Evolutionary conservation across 2,329 filamentous ascomycete genomes (phyloP).

Genomic region (Fragosphaeria purpurea): DNA sequence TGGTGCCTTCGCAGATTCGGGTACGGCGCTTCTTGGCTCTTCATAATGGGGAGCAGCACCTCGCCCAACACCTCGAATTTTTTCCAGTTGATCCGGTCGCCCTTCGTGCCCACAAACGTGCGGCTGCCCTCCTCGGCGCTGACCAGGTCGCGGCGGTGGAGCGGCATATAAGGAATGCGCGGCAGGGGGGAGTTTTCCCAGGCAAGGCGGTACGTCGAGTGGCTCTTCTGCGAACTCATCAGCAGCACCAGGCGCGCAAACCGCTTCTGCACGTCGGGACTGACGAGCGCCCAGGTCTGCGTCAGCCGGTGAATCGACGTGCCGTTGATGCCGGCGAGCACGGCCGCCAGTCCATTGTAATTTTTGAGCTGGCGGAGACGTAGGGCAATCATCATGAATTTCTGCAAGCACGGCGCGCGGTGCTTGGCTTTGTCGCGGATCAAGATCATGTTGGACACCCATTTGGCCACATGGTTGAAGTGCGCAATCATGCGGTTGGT

Average conservation of each 20-base stretch:
- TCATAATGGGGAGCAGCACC: conserved; percentile 80
- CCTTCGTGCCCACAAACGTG: conserved; percentile 69
- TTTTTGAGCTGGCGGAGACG: conserved; percentile 89
- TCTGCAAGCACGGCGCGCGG: conserved; percentile 80
- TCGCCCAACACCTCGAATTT: conserved; percentile 97
- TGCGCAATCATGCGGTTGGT: conserved; percentile 92
- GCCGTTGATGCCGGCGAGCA: conserved; percentile 85
- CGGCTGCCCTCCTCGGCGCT: conserved; percentile 86
- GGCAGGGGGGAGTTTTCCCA: conserved; percentile 93
- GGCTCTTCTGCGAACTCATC: conserved; percentile 86
- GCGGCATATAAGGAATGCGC: conserved; percentile 84
- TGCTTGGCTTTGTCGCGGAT: conserved; percentile 95
- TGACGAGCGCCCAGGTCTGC: conserved; percentile 69
- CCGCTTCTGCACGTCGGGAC: conserved; percentile 62
- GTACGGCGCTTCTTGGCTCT: conserved; percentile 79
- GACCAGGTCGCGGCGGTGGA: conserved; percentile 82
- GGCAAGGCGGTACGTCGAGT: conserved; percentile 90
- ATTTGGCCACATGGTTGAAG: conserved; percentile 77
- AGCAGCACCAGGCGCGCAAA: conserved; percentile 83
- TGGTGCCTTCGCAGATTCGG: conserved; percentile 61
- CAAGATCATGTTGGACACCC: conserved; percentile 75
- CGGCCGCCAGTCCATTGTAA: conserved; percentile 90
- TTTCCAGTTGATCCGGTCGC: conserved; percentile 84
- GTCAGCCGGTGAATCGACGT: conserved; percentile 74
- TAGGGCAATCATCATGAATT: conserved; percentile 84